These are phyloP conservation scores for Talaromyces stipitatus DNA, from an alignment of 495 filamentous ascomycete genomes.

Conservation along the genomic window DNA sequence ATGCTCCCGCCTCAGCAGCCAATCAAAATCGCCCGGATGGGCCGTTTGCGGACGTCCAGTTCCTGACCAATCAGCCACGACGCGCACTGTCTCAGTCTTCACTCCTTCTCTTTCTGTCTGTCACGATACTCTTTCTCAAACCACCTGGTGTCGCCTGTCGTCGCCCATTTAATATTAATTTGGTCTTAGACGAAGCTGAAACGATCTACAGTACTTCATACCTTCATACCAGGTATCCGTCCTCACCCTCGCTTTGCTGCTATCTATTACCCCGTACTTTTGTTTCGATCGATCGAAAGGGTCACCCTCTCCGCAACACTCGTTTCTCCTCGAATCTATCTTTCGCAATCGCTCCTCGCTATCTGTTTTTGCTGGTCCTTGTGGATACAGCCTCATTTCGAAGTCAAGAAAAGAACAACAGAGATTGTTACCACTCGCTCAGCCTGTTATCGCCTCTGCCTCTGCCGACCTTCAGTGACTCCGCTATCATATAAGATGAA, in stretches of 20 bases:
- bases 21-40: neutral
- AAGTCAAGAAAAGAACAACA: neutral
- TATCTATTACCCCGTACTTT: slow-evolving; percentile 3
- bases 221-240: too few relatives aligned
- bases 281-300: slow-evolving; percentile 5
- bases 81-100: slow-evolving; percentile 6
- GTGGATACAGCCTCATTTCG: neutral
- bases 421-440: slow-evolving; percentile 3
- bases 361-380: neutral
- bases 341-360: neutral
- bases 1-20: neutral
- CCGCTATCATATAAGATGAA: slow-evolving; percentile 3
- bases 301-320: neutral
- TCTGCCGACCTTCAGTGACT: neutral
- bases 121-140: neutral
- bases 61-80: neutral
- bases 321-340: neutral
- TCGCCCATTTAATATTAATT: neutral
- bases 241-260: neutral
- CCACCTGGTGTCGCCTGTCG: neutral
- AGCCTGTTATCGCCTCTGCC: neutral
- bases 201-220: too few relatives aligned
- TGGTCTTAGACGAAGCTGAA: neutral
- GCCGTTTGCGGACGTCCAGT: neutral
- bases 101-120: neutral